A percentile compares a stretch with the other conserved stretches of the same genome.
phyloP scores from a whole-genome alignment of 176 grass and related monocot species.

The Alloteropsis semialata region DNA sequence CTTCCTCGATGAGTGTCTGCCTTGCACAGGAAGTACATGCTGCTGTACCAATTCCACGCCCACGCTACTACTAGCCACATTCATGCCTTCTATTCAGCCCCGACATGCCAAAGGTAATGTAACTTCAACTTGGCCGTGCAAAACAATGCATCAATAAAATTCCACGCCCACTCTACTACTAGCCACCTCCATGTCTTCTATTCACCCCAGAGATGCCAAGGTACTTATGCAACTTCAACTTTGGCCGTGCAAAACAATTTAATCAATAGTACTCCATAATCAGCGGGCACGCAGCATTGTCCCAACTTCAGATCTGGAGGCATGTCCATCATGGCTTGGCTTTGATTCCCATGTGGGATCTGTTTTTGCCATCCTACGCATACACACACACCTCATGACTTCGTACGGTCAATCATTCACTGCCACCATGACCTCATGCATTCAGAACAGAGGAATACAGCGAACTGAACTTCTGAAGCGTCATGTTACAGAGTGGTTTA shows the following conservation, averaged over 20 bases:
- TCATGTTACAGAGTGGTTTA: not conserved
- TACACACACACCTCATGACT: conserved; percentile 5
- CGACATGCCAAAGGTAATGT: not conserved
- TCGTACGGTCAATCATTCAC: not conserved
- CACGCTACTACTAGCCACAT: not conserved
- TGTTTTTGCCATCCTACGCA: not conserved
- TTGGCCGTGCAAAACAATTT: not conserved
- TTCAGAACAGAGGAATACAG: not conserved
- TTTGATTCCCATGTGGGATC: not conserved
- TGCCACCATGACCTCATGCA: not conserved
- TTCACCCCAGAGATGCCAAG: not conserved
- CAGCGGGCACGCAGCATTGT: not conserved
- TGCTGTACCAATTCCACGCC: not conserved
- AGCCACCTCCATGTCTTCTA: not conserved
- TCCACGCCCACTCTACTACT: too few species aligned
- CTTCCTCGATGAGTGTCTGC: too few species aligned
- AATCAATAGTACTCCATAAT: not conserved
- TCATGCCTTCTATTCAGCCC: not conserved
- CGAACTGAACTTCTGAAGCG: not conserved
- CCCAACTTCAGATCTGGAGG: not conserved
- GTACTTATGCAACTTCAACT: not conserved
- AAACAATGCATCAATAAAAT: not conserved
- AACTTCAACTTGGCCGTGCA: not conserved
- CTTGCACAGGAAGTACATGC: not conserved
- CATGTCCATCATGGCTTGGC: not conserved